Percentiles rank a stretch among this genome's conserved stretches.
These are phyloP conservation scores for Ulota crispa DNA, from an alignment of 225 moss, liverwort and hornwort genomes.

Conservation along the genomic window DNA sequence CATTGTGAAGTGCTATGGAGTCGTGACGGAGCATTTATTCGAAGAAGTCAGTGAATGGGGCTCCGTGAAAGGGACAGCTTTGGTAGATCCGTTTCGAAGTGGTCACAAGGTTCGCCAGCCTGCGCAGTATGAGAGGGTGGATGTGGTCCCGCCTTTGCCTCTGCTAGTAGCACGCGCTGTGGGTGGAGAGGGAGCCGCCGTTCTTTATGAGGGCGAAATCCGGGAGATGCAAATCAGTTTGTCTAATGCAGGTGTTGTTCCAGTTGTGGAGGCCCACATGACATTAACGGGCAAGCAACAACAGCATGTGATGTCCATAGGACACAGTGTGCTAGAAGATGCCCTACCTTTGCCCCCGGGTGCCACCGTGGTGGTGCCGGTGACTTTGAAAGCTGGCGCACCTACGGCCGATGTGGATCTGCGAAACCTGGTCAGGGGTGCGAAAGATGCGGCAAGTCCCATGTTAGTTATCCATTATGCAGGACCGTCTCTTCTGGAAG, in stretches of 20 bases:
- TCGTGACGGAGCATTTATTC: slow-evolving; percentile 88
- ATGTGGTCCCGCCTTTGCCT: slow-evolving; percentile 87
- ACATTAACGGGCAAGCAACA: slow-evolving; percentile 86
- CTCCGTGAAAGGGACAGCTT: slow-evolving; percentile 53
- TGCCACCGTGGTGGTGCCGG: slow-evolving; percentile 87
- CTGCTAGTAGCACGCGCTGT: slow-evolving; percentile 86
- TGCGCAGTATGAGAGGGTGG: slow-evolving; percentile 61
- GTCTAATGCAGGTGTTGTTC: slow-evolving; percentile 92
- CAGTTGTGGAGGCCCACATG: slow-evolving; percentile 92
- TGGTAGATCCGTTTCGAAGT: slow-evolving; percentile 91
- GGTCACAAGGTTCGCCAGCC: slow-evolving; percentile 75
- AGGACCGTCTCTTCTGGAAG: slow-evolving; percentile 63
- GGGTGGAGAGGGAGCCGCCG: slow-evolving; percentile 97
- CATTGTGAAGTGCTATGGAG: slow-evolving; percentile 94
- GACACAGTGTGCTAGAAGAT: slow-evolving; percentile 71
- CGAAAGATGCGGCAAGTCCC: slow-evolving; percentile 74
- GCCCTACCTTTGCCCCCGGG: slow-evolving; percentile 87
- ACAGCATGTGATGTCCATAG: slow-evolving; percentile 90
- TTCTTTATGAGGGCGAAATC: slow-evolving; percentile 95
- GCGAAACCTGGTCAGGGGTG: slow-evolving; percentile 45
- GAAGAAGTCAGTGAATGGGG: slow-evolving; percentile 85
- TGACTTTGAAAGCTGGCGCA: slow-evolving; percentile 88
- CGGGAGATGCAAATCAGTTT: slow-evolving; percentile 90
- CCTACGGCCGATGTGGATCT: slow-evolving; percentile 79
- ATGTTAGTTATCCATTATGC: slow-evolving; percentile 97